A percentile compares a stretch with the other conserved stretches of the same genome.
Evolutionary conservation across 2,329 filamentous ascomycete genomes (phyloP).

Genomic region (Ascochyta viciae-villosae): DNA sequence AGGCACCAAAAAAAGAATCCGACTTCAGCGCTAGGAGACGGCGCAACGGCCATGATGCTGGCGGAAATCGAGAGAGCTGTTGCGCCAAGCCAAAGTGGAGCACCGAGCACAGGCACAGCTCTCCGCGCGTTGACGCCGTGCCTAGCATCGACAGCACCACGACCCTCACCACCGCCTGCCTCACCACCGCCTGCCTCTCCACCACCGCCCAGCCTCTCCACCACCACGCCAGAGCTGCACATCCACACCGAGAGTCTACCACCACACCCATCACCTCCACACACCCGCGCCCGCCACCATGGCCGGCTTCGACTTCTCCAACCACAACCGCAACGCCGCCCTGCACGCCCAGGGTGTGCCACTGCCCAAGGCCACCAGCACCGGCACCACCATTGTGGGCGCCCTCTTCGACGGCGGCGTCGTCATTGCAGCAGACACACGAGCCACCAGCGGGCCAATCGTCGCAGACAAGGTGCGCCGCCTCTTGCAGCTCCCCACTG

Average conservation of each 20-base stretch:
- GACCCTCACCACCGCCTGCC: too few species aligned
- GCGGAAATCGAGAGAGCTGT: conserved; percentile 5
- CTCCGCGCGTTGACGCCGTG: conserved; percentile 10
- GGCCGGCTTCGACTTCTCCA: conserved; percentile 85
- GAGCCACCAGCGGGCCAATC: conserved; percentile 96
- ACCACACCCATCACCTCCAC: background rate
- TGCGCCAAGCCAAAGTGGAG: conserved; percentile 8
- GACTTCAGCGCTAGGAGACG: too few species aligned
- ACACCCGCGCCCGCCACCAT: conserved; percentile 61
- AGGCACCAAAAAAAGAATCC: conserved; percentile 4
- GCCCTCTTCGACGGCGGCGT: conserved; percentile 97
- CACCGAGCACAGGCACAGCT: background rate
- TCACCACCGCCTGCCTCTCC: too few species aligned
- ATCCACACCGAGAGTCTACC: background rate
- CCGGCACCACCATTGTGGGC: conserved; percentile 97
- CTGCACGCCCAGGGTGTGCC: conserved; percentile 93
- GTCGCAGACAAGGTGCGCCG: conserved; percentile 87
- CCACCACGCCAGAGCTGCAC: background rate
- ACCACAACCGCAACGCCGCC: conserved; percentile 98
- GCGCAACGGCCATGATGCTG: background rate
- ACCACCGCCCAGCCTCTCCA: background rate
- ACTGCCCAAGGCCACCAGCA: conserved; percentile 96
- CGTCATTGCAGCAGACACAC: conserved; percentile 97
- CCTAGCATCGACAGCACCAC: background rate
- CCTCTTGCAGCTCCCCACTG: background rate